Evolutionary conservation across 768 basidiomycete genomes (phyloP).

Genomic region (Lactarius psammicola): DNA sequence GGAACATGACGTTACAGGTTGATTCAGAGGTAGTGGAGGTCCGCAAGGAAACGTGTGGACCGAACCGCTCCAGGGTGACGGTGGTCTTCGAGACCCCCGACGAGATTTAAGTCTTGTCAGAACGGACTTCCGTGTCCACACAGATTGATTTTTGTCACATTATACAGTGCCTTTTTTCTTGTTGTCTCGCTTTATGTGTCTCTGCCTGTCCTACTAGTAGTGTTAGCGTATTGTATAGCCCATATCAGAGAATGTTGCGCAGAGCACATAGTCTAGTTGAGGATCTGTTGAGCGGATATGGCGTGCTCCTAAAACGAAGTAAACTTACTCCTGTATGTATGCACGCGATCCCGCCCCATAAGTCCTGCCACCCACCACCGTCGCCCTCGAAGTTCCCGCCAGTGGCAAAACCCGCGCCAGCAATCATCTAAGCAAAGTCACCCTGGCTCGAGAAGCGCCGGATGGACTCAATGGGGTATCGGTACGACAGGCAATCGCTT

Average conservation of each 20-base stretch:
- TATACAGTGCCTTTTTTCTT: neutral
- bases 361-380: slow-evolving; percentile 77
- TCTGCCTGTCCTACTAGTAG: neutral
- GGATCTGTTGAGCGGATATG: neutral
- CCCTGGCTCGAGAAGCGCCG: slow-evolving; percentile 86
- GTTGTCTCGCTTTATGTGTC: neutral
- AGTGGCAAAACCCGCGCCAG: slow-evolving; percentile 76
- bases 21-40: slow-evolving; percentile 7
- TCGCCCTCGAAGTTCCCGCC: slow-evolving; percentile 58
- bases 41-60: neutral
- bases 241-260: neutral
- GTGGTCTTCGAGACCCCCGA: slow-evolving; percentile 7
- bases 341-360: slow-evolving; percentile 86
- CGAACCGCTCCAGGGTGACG: neutral
- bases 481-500: slow-evolving; percentile 90
- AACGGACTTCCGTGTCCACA: neutral
- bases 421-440: slow-evolving; percentile 87
- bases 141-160: neutral
- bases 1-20: neutral
- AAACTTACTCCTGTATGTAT: slow-evolving; percentile 57
- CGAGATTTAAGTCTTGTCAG: neutral
- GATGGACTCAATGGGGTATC: slow-evolving; percentile 97
- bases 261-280: neutral
- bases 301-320: neutral
- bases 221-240: neutral